Evolutionary conservation across 495 filamentous ascomycete genomes (phyloP).

Genomic region (Xylaria flabelliformis): DNA sequence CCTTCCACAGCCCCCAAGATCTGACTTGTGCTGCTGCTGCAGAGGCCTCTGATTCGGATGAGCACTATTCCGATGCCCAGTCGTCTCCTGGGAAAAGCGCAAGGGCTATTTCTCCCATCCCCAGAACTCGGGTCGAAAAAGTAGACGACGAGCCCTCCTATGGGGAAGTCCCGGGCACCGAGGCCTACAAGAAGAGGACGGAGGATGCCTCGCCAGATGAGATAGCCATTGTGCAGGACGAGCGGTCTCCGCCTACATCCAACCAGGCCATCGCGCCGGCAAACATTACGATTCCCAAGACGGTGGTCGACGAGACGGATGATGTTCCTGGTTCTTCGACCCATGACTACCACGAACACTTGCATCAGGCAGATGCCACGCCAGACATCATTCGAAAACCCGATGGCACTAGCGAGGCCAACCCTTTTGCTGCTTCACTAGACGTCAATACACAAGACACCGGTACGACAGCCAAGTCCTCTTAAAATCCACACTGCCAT

Average conservation of each 20-base stretch:
- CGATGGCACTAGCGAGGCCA: slow-evolving; percentile 44
- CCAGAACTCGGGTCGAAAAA: slow-evolving; percentile 83
- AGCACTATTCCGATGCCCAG: slow-evolving; percentile 90
- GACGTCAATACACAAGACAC: slow-evolving; percentile 39
- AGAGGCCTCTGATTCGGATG: slow-evolving; percentile 76
- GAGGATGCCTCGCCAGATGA: slow-evolving; percentile 86
- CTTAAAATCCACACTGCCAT: slow-evolving; percentile 43
- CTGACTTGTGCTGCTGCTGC: slow-evolving; percentile 4
- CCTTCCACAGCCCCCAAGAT: neutral
- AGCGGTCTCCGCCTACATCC: slow-evolving; percentile 44
- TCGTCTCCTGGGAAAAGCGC: slow-evolving; percentile 65
- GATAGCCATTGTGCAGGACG: slow-evolving; percentile 58
- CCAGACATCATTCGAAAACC: slow-evolving; percentile 57
- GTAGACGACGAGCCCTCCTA: slow-evolving; percentile 70
- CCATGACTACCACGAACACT: slow-evolving; percentile 45
- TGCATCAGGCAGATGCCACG: slow-evolving; percentile 52
- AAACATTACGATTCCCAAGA: slow-evolving; percentile 48
- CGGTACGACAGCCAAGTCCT: slow-evolving; percentile 47
- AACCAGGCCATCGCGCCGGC: slow-evolving; percentile 30
- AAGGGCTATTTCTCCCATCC: slow-evolving; percentile 68
- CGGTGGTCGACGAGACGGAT: slow-evolving; percentile 55
- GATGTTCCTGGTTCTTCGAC: slow-evolving; percentile 50
- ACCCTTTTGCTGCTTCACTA: slow-evolving; percentile 35
- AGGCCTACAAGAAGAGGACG: slow-evolving; percentile 74
- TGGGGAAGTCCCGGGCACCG: slow-evolving; percentile 87